Base-by-base conservation (phyloP, 140 eudicot species). In the Eryngium alpinum region DNA sequence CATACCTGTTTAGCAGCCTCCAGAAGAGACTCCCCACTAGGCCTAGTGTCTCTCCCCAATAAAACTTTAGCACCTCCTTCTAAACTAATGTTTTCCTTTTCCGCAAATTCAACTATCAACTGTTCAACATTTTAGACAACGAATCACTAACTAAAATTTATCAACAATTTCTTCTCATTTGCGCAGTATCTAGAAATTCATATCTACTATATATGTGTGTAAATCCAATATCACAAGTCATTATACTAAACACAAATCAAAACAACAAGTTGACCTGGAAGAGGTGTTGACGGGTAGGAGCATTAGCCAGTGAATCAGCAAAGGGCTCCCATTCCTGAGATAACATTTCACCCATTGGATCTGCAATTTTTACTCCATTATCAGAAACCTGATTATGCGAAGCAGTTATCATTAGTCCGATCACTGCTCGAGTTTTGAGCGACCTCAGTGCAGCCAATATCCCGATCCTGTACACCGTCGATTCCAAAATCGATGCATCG, bases 371-470 rank as follows among this genome's bases (percentile, higher is more conserved):
- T 86, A 94, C 88, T 16, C 98, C 98, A 67, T 94, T 92, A 80
- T 94, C 97, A 19, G 90, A 84, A 10, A 87, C 93, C 74, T 92
- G 72, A 53, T 94, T 94, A 79, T 94, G 98, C 25, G 98, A 94
- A 77, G 98, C 98, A 19, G 98, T 94, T 90, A 94, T 92, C 98
- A 94, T 89, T 81, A 94, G 83, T 10, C 97, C 98, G 28, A 88
- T 89, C 60, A 83, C 91, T 4, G 92, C 78, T 43, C 85, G 84
- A 12, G 91, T 88, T 72, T 92, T 89, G 53, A 94, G 65, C 0
- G 98, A 90, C 82, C 98, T 83, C 33, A 94, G 79, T 3, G 97
- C 97, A 72, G 97, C 97, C 83, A 94, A 76, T 44, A 94, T 85
- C 74, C 97, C 98, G 10, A 94, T 86, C 44, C 98, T 87, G 27